Base-by-base conservation (phyloP, 2,329 filamentous ascomycete genomes). In the Aureobasidium sp. region DNA sequence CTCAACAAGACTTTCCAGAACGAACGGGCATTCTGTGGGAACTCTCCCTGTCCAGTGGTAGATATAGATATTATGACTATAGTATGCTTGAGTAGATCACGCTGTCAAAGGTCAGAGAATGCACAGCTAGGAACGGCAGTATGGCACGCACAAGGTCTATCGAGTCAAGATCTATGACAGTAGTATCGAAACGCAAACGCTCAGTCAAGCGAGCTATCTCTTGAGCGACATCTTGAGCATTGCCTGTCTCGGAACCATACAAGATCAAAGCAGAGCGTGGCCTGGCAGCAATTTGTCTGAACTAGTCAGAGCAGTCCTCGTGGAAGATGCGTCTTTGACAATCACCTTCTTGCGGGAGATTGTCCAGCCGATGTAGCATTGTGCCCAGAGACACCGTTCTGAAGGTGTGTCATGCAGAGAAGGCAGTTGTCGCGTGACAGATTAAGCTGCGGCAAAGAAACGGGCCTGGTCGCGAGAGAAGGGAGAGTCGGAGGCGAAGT, bases 231-330 rank as follows among this genome's bases (percentile, higher is more conserved):
- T 97, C 93, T 74, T 96, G 90, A 60, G 91, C 88, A 71, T 94
- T 97, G 61, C 94, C 94, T 27, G 92, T 97, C 78, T 99, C 94
- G 42, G 93, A 95, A 61, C 91, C 94, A 76, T 96, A 99, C 37
- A 96, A 81, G 62, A 99, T 81, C 66, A 96, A 82, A 57, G 82
- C 84, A 45, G 59, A 61, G 25, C 59, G 49, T 25, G 49, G 27
- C 30, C 39, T 45, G 16, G 59, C 29, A 41, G 50, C 30, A 36
- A 10, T 13, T 44, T 36, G 34, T 48, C 41, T 59, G 55, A 29
- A 41, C 34, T 39, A 29, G 55, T 59, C 55, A 59, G 57, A 41
- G 27, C 45, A 11, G 32, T 13, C 10, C 3, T 39, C 42, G 30
- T 39, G 8, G 42, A 25, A 13, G 11, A 11, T 10, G 21, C 39